Base-by-base conservation (phyloP, 2,329 filamentous ascomycete genomes). In the Sclerotinia subarctica region DNA sequence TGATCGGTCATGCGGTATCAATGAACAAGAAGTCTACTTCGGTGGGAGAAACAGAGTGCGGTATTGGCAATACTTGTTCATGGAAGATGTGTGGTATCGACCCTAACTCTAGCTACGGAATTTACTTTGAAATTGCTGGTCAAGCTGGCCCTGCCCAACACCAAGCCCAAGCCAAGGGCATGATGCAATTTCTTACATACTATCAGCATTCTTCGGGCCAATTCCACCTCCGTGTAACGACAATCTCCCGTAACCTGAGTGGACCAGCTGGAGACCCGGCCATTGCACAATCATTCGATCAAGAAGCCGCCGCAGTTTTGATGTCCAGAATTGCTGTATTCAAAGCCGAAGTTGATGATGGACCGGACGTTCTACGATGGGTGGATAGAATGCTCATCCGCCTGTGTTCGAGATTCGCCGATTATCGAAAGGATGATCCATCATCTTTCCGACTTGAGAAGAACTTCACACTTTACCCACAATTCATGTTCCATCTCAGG, bases 31-130 rank as follows among this genome's bases (percentile, higher is more conserved):
- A 99, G 78, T 98, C 95, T 0, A 91, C 91, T 11, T 97, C 93
- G 1, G 95, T 99, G 17, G 95, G 95, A 65, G 95, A 99, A 82
- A 98, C 95, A 0, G 95, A 99, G 78, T 97, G 94, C 75, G 95
- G 95, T 76, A 97, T 99, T 74, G 95, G 95, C 72, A 98, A 98
- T 78, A 99, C 95, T 0, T 98, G 94, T 80, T 94, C 94, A 3
- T 99, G 95, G 95, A 99, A 99, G 82, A 97, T 99, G 94, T 98
- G 95, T 76, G 94, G 93, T 73, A 97, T 99, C 73, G 94, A 98
- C 75, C 95, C 95, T 15, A 90, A 89, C 67, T 89, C 95, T 44
- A 97, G 93, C 76, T 98, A 98, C 76, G 95, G 93, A 70, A 86
- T 99, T 71, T 99, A 98, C 81, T 99, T 98, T 75, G 95, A 99